Percentiles rank a stretch among this genome's conserved stretches.
These are phyloP conservation scores for Neurospora sp. DNA, from an alignment of 495 filamentous ascomycete species.

Conservation along the genomic window DNA sequence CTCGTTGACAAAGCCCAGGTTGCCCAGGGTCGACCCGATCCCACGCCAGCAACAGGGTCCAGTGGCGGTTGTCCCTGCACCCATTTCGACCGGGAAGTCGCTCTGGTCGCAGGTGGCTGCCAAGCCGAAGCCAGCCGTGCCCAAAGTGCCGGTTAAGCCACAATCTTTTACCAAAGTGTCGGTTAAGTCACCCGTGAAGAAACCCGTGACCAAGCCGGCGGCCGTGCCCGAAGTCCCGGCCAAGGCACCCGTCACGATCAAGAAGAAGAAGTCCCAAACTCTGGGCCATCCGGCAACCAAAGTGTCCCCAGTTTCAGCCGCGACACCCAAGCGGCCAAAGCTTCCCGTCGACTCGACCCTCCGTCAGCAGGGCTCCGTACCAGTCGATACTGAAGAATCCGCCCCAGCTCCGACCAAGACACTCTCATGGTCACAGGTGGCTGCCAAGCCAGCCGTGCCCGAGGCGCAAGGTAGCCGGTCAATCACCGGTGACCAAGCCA, in stretches of 20 bases:
- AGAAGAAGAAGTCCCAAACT: background rate
- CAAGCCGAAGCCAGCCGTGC: background rate
- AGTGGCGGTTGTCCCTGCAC: background rate
- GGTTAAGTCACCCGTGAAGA: background rate
- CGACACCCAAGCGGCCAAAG: background rate
- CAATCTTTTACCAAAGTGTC: background rate
- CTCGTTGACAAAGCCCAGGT: background rate
- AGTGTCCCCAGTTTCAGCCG: background rate
- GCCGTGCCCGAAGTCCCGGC: background rate
- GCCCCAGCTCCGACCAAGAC: background rate
- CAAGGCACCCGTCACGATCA: background rate
- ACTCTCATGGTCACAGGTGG: background rate
- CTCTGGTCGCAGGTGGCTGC: background rate
- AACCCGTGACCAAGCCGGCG: background rate
- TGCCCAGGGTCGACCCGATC: background rate
- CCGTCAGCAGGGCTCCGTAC: background rate
- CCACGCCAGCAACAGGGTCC: background rate
- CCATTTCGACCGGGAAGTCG: background rate
- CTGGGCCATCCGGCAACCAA: background rate
- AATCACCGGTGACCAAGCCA: no score
- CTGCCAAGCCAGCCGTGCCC: background rate
- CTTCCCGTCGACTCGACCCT: background rate
- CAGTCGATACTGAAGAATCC: background rate
- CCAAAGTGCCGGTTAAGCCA: background rate
- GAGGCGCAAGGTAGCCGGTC: background rate